Evolutionary conservation across 768 basidiomycete species (phyloP), one percentile per base, ranked within the genome.

Genomic region (Phaeolepiota aurea): DNA sequence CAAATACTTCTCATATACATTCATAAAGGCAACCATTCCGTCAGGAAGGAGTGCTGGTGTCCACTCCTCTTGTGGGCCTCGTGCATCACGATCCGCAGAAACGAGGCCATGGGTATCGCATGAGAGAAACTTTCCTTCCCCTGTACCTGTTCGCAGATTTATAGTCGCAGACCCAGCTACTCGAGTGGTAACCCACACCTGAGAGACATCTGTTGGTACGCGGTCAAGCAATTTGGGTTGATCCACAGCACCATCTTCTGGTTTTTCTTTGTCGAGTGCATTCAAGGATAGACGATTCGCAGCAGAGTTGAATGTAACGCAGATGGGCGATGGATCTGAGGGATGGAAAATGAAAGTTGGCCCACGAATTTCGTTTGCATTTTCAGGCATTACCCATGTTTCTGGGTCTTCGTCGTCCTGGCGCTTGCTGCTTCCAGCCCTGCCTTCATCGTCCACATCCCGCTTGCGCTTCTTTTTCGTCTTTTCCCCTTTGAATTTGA

Each of bases 51-150:
- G 65, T 18, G 89, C 74, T 12, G 90, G 84, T 2, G 84, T 86
- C 87, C 90, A 96, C 59, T 93, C 91, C 59, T 96, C 91, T 59
- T 94, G 88, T 3, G 87, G 85, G 1, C 91, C 92, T 21, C 91
- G 75, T 19, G 91, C 91, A 53, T 96, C 91, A 34, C 87, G 70
- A 54, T 88, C 83, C 32, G 86, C 82, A 47, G 82, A 77, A 11
- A 94, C 82, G 14, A 90, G 66, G 4, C 91, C 91, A 51, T 88
- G 79, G 45, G 80, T 72, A 64, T 93, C 88, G 61, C 84, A 87
- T 5, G 87, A 89, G 35, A 96, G 64, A 57, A 92, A 96, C 61
- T 91, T 91, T 7, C 88, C 88, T 56, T 86, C 87, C 16, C 86
- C 86, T n/a, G 77, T 77, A 1, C 87, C 87, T 22, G 87, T 87